These are phyloP conservation scores for Conringia planisiliqua DNA, from an alignment of 345 rosid genomes.

Conservation along the genomic window DNA sequence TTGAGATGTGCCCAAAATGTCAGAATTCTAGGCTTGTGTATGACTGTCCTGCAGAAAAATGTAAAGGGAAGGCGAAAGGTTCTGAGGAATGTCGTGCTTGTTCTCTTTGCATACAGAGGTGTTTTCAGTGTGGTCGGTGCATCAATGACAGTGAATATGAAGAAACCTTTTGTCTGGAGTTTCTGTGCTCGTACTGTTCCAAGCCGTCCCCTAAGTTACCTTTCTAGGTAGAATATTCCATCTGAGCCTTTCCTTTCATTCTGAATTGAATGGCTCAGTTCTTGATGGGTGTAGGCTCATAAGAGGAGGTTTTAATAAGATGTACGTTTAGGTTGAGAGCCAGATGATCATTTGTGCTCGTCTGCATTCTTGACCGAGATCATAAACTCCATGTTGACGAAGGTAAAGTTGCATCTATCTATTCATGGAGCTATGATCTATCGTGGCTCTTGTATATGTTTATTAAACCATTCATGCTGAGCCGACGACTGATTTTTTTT, in stretches of 20 bases:
- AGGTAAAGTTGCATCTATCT: neutral
- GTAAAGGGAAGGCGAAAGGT: conserved; percentile 49
- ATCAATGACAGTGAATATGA: conserved; percentile 70
- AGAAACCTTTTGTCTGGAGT: conserved; percentile 81
- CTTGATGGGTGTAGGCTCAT: conserved; percentile 15
- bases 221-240: conserved; percentile 25
- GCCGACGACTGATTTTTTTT: neutral
- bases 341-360: neutral
- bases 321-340: neutral
- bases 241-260: conserved; percentile 18
- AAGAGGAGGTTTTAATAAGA: neutral
- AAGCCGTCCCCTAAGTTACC: conserved; percentile 24
- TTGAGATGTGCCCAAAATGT: conserved; percentile 90
- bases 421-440: too few relatives aligned
- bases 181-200: conserved; percentile 67
- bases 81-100: conserved; percentile 73
- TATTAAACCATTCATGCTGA: neutral
- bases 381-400: neutral
- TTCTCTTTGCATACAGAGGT: conserved; percentile 72
- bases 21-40: conserved; percentile 68
- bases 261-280: conserved; percentile 25
- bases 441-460: neutral
- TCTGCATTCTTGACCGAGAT: neutral
- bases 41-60: conserved; percentile 85
- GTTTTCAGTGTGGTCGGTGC: conserved; percentile 86